Conservation (phyloP, 306 rosid genomes). For the Bauhinia variegata region DNA sequence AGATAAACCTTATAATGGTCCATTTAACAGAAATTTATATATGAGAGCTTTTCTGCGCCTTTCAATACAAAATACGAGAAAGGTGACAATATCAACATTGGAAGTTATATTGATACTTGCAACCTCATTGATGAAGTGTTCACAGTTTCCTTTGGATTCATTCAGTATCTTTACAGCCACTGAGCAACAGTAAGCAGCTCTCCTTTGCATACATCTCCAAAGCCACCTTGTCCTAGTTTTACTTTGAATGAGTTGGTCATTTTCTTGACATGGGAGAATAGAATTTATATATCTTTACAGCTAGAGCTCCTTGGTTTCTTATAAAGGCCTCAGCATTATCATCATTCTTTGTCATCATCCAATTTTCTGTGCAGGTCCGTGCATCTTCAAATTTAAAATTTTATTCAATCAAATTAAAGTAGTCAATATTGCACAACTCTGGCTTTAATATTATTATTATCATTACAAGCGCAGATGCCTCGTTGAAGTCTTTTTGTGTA, state of each 20-base stretch:
- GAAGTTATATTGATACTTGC: slow-evolving; percentile 43
- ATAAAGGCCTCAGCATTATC: slow-evolving; percentile 32
- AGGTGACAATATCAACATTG: slow-evolving; percentile 37
- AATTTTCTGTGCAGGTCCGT: no score
- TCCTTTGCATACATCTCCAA: slow-evolving; percentile 36
- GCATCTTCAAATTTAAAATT: no score
- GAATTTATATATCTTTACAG: slow-evolving; percentile 26
- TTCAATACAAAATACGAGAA: slow-evolving; percentile 40
- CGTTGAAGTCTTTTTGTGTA: no score
- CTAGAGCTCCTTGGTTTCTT: slow-evolving; percentile 15
- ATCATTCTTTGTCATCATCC: not conserved
- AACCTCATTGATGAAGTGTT: slow-evolving; percentile 43
- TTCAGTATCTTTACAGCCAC: slow-evolving; percentile 43
- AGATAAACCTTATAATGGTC: slow-evolving; percentile 39
- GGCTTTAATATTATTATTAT: no score
- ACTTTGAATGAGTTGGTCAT: slow-evolving; percentile 36
- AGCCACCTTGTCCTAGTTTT: slow-evolving; percentile 38
- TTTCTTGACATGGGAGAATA: slow-evolving; percentile 18
- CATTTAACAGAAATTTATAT: slow-evolving; percentile 46
- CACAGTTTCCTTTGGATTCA: slow-evolving; percentile 34
- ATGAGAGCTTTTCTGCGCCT: slow-evolving; percentile 37
- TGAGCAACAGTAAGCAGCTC: not conserved
- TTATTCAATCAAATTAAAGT: no score
- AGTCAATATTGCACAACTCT: no score
- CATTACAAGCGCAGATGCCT: no score